phyloP scores from a whole-genome alignment of 202 grass and related monocot species.

The Brachypodium distachyon region DNA sequence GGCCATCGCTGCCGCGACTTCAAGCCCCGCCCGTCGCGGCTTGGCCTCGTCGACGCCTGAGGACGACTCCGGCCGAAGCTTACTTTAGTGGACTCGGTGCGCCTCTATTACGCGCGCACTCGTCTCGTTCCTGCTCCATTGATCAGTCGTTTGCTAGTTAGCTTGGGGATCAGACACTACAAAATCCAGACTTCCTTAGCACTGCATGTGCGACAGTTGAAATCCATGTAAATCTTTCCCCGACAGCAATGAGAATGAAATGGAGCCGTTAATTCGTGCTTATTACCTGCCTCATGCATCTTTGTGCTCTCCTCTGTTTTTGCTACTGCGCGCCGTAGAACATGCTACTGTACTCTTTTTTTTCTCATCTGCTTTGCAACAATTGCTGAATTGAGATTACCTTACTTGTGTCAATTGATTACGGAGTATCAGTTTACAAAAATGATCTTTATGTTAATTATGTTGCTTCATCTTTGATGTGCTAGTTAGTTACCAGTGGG shows the following conservation, averaged over 20 bases:
- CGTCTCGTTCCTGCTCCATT: too few species aligned
- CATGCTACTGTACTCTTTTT: too few species aligned
- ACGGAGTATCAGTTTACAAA: too few species aligned
- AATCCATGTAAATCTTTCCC: background rate
- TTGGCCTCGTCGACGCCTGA: constrained; percentile 22
- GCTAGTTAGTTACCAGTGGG: background rate
- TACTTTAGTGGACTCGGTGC: background rate
- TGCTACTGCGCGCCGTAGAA: too few species aligned
- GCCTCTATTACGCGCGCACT: constrained; percentile 33
- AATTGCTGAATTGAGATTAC: background rate
- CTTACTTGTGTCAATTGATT: too few species aligned
- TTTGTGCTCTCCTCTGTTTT: background rate
- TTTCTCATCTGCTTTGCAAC: background rate
- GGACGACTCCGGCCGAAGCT: background rate
- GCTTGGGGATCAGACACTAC: too few species aligned
- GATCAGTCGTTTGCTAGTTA: too few species aligned
- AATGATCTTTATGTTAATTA: background rate
- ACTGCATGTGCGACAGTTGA: too few species aligned
- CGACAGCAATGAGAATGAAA: background rate
- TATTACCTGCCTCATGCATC: background rate
- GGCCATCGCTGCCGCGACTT: constrained; percentile 45
- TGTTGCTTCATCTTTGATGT: background rate
- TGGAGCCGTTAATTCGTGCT: background rate
- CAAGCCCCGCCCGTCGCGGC: constrained; percentile 53
- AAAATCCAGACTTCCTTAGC: too few species aligned